Evolutionary conservation across 129 eudicot species (phyloP).

Genomic region (Cynara cardunculus): DNA sequence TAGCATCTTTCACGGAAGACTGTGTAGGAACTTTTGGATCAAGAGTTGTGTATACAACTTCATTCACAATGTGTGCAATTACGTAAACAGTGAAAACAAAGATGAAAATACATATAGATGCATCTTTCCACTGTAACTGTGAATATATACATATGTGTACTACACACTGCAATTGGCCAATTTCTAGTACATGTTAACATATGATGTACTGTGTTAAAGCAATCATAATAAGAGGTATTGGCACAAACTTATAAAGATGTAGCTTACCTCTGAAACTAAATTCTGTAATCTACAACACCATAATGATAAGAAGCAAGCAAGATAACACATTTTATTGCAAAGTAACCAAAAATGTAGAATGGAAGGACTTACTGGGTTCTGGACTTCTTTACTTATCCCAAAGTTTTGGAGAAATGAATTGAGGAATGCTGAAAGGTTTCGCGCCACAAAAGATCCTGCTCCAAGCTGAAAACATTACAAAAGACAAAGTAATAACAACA

Average conservation of each 20-base stretch:
- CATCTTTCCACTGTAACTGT: background rate
- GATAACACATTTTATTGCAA: background rate
- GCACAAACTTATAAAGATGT: background rate
- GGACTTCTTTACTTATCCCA: slow-evolving; percentile 72
- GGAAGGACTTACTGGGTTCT: slow-evolving; percentile 57
- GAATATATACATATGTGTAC: background rate
- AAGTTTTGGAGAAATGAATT: slow-evolving; percentile 63
- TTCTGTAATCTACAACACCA: background rate
- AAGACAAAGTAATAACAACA: background rate
- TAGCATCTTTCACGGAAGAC: too few species aligned
- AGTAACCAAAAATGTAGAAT: background rate
- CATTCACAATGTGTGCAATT: background rate
- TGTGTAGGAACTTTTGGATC: too few species aligned
- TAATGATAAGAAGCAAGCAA: background rate
- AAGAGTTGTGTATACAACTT: too few species aligned
- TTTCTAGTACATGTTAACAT: background rate
- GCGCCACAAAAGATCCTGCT: slow-evolving; percentile 68
- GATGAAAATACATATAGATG: background rate
- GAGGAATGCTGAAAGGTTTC: slow-evolving; percentile 47
- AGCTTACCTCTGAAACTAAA: background rate
- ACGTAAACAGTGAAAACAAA: background rate
- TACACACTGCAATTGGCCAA: background rate
- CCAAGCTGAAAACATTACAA: slow-evolving; percentile 51
- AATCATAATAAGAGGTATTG: background rate
- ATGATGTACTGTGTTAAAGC: background rate